phyloP scores from a whole-genome alignment of 2,329 filamentous ascomycete genomes.

The Colletotrichum lentis region DNA sequence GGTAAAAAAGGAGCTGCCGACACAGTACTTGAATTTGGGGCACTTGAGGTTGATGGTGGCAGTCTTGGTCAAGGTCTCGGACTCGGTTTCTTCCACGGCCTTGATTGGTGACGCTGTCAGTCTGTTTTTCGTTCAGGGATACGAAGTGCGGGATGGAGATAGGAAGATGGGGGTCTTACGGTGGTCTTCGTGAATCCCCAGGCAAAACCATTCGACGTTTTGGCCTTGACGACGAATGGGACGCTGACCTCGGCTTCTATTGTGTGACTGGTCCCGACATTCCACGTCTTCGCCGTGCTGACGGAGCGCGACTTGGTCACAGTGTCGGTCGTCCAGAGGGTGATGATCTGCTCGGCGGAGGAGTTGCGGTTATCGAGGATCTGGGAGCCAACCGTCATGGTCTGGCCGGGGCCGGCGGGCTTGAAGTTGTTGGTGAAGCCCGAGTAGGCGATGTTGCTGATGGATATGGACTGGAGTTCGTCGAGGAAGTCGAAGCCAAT shows the following conservation, averaged over 20 bases:
- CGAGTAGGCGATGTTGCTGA: slow-evolving; percentile 37
- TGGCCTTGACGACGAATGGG: slow-evolving; percentile 22
- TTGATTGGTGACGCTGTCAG: neutral
- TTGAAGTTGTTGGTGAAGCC: slow-evolving; percentile 37
- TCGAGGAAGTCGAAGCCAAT: slow-evolving; percentile 38
- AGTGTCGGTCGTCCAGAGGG: slow-evolving; percentile 30
- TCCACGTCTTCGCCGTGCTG: slow-evolving; percentile 22
- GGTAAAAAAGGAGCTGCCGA: slow-evolving; percentile 35
- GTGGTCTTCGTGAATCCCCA: slow-evolving; percentile 29
- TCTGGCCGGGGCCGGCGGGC: slow-evolving; percentile 29
- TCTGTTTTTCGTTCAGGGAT: neutral
- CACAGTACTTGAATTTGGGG: slow-evolving; percentile 37
- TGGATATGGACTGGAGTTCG: slow-evolving; percentile 34
- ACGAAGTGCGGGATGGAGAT: neutral
- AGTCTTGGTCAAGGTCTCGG: slow-evolving; percentile 29
- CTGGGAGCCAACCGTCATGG: slow-evolving; percentile 37
- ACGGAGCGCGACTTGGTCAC: slow-evolving; percentile 31
- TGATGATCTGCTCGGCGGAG: slow-evolving; percentile 35
- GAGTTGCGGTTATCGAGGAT: slow-evolving; percentile 39
- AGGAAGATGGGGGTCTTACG: slow-evolving; percentile 9
- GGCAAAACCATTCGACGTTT: slow-evolving; percentile 24
- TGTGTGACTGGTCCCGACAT: slow-evolving; percentile 24
- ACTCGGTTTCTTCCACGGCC: slow-evolving; percentile 24
- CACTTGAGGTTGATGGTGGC: slow-evolving; percentile 37
- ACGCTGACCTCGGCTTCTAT: slow-evolving; percentile 30